Evolutionary conservation across 192 early-diverging fungal genomes (phyloP).

Genomic region (Coemansia sp.): DNA sequence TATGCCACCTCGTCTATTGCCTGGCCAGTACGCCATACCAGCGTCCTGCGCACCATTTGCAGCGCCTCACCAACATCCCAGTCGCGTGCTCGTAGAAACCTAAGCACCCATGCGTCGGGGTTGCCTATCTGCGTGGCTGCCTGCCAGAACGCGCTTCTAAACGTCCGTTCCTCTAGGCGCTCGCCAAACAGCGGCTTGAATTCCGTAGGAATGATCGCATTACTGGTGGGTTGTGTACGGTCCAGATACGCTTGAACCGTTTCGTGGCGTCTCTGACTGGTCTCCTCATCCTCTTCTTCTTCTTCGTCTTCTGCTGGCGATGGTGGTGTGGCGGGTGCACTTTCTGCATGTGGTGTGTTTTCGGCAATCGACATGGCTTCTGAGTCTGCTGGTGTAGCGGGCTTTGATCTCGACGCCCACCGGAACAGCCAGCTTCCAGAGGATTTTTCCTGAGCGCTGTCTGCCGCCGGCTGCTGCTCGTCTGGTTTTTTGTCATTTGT

Average conservation of each 20-base stretch:
- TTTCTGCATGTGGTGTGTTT: background rate
- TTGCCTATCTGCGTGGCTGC: conserved; percentile 61
- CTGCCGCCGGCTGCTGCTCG: background rate
- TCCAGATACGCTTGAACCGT: conserved; percentile 18
- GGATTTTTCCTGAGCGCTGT: background rate
- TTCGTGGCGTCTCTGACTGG: conserved; percentile 3
- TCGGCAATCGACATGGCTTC: background rate
- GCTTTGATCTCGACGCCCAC: background rate
- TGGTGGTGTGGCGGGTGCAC: background rate
- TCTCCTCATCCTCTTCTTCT: conserved; percentile 9
- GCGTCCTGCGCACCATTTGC: conserved; percentile 65
- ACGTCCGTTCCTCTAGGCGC: conserved; percentile 18
- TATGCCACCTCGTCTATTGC: conserved; percentile 59
- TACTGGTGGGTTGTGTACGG: conserved; percentile 2
- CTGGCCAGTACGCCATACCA: conserved; percentile 73
- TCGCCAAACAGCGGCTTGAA: conserved; percentile 38
- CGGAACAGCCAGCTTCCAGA: background rate
- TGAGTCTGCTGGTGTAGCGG: background rate
- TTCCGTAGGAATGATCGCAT: conserved; percentile 7
- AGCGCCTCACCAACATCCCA: conserved; percentile 77
- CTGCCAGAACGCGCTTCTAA: conserved; percentile 64
- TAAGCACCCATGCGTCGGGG: conserved; percentile 70
- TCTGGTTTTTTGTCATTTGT: conserved; percentile 5
- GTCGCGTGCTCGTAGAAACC: conserved; percentile 85
- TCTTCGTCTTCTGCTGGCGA: background rate